Percentiles rank a stretch among this genome's conserved stretches.
phyloP scores from a whole-genome alignment of 202 grass and related monocot species.

The Cymbopogon flexuosus region DNA sequence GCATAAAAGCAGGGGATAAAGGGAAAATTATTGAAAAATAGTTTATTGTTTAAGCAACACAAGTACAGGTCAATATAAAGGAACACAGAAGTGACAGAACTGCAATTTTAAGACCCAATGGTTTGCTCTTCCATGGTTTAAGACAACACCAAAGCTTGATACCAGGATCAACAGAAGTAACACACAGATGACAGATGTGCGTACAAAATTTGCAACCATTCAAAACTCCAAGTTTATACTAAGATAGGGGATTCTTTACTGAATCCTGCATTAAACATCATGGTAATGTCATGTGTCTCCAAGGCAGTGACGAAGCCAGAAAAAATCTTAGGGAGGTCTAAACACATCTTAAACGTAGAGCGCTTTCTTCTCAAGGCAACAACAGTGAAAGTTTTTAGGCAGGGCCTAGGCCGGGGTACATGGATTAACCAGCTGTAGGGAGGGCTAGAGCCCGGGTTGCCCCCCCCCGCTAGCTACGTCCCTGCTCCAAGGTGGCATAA shows the following conservation, averaged over 20 bases:
- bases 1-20: conserved; percentile 17
- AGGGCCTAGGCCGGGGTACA: too few species aligned
- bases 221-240: not conserved
- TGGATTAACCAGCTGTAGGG: too few species aligned
- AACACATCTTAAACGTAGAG: too few species aligned
- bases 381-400: too few species aligned
- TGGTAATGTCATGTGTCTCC: not conserved
- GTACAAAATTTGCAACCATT: not conserved
- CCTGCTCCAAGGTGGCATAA: not conserved
- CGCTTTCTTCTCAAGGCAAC: too few species aligned
- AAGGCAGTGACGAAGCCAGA: too few species aligned
- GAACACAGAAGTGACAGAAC: not conserved
- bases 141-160: not conserved
- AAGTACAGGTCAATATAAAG: not conserved
- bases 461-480: too few species aligned
- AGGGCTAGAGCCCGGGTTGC: too few species aligned
- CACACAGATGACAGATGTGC: not conserved
- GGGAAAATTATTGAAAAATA: conserved; percentile 1
- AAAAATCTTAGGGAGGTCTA: too few species aligned
- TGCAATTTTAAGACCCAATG: not conserved
- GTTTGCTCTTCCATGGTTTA: not conserved
- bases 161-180: not conserved
- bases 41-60: conserved; percentile 11
- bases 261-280: not conserved
- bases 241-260: not conserved